Conservation (phyloP, 1,284 basidiomycete species). For the Hortiboletus rubellus region DNA sequence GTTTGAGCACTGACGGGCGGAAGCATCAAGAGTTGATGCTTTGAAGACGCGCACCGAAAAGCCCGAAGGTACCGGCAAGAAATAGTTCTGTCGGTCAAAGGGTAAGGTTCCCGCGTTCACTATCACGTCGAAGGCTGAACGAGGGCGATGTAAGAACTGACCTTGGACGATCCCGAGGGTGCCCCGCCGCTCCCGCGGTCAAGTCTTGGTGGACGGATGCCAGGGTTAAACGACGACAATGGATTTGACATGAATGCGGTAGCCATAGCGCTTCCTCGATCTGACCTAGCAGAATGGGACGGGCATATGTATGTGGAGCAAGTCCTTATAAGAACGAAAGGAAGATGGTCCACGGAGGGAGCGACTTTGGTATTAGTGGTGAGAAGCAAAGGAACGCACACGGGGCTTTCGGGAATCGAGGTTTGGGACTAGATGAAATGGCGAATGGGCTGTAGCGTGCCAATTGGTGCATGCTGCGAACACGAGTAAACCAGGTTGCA, state of each 20-base stretch:
- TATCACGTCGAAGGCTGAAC: constrained; percentile 7
- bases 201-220: constrained; percentile 31
- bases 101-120: constrained; percentile 17
- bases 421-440: constrained; percentile 29
- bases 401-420: constrained; percentile 31
- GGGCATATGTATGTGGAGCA: constrained; percentile 23
- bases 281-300: constrained; percentile 26
- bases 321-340: constrained; percentile 28
- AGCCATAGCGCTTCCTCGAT: constrained; percentile 29
- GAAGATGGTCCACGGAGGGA: constrained; percentile 24
- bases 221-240: constrained; percentile 33
- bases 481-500: constrained; percentile 40
- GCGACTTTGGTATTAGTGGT: constrained; percentile 32
- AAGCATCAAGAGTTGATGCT: constrained; percentile 41
- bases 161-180: constrained; percentile 33
- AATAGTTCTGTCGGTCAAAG: constrained; percentile 31
- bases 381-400: constrained; percentile 26
- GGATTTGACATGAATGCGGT: constrained; percentile 31
- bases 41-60: constrained; percentile 56
- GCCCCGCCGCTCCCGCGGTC: constrained; percentile 28
- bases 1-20: constrained; percentile 35
- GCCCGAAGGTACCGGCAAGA: constrained; percentile 42
- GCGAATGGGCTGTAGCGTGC: constrained; percentile 28
- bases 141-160: constrained; percentile 15
- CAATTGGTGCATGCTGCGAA: constrained; percentile 34